These are phyloP conservation scores for Nitzschia palea DNA, from an alignment of 108 stramenopile species.

Conservation along the genomic window DNA sequence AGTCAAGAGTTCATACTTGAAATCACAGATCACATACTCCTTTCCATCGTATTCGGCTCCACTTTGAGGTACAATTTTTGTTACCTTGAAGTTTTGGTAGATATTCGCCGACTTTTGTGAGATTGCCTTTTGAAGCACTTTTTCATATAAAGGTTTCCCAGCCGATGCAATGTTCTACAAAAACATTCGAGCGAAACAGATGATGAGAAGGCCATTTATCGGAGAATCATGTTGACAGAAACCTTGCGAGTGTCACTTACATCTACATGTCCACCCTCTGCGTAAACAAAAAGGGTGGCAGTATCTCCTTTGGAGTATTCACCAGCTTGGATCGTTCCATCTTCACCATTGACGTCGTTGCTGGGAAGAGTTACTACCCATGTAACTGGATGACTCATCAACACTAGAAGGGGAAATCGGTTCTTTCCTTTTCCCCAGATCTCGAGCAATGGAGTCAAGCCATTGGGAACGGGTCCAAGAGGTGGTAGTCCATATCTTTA, in stretches of 20 bases:
- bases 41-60: slow-evolving; percentile 41
- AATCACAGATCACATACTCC: slow-evolving; percentile 86
- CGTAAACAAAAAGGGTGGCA: slow-evolving; percentile 85
- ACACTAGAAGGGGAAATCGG: slow-evolving; percentile 85
- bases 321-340: slow-evolving; percentile 93
- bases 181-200: neutral
- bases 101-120: slow-evolving; percentile 88
- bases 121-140: slow-evolving; percentile 67
- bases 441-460: slow-evolving; percentile 84
- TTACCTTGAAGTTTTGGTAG: slow-evolving; percentile 93
- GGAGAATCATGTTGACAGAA: too few relatives aligned
- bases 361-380: slow-evolving; percentile 90
- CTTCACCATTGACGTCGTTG: slow-evolving; percentile 93
- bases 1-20: slow-evolving; percentile 93
- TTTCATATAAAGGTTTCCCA: slow-evolving; percentile 67
- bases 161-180: slow-evolving; percentile 55
- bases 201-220: too few relatives aligned
- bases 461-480: slow-evolving; percentile 63
- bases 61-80: slow-evolving; percentile 67
- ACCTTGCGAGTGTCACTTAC: slow-evolving; percentile 51
- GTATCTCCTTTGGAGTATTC: slow-evolving; percentile 97
- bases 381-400: slow-evolving; percentile 83
- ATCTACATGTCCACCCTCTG: slow-evolving; percentile 60
- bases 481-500: slow-evolving; percentile 77
- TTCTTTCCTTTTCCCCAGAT: slow-evolving; percentile 84